Percentiles rank a stretch among this genome's conserved stretches.
Conservation (phyloP, 495 filamentous ascomycete species). For the Poronia punctata region DNA sequence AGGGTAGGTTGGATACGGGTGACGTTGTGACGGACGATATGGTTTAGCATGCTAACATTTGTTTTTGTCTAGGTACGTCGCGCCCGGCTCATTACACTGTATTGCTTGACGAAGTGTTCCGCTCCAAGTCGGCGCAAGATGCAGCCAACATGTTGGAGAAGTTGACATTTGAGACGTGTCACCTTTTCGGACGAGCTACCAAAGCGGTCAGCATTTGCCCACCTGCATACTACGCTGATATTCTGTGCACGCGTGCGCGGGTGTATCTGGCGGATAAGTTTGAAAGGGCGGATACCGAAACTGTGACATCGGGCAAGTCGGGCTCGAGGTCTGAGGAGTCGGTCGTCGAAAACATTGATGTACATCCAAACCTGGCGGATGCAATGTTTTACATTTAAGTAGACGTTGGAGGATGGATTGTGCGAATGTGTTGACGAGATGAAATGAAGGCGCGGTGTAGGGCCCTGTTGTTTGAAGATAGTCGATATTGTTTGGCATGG, state of each 20-base stretch:
- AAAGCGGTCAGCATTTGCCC: conserved; percentile 74
- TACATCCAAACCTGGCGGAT: conserved; percentile 48
- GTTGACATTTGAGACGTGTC: conserved; percentile 70
- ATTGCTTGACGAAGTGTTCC: conserved; percentile 67
- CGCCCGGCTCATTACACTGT: conserved; percentile 73
- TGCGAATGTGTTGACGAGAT: too few relatives aligned
- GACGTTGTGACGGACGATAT: too few relatives aligned
- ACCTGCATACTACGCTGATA: conserved; percentile 77
- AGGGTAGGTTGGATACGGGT: conserved; percentile 54
- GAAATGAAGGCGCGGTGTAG: too few relatives aligned
- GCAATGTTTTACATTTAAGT: conserved; percentile 72
- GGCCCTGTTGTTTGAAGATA: too few relatives aligned
- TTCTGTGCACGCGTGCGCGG: conserved; percentile 63
- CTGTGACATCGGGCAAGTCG: conserved; percentile 13
- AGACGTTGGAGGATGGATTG: too few relatives aligned
- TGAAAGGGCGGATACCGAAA: conserved; percentile 33
- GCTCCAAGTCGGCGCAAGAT: conserved; percentile 26
- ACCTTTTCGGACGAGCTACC: conserved; percentile 71
- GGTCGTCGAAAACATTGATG: conserved; percentile 15
- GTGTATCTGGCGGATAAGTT: conserved; percentile 57
- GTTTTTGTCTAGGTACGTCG: conserved; percentile 53
- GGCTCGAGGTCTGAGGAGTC: conserved; percentile 4
- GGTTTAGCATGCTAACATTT: too few relatives aligned
- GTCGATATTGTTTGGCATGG: too few relatives aligned
- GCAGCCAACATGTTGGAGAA: conserved; percentile 55